Evolutionary conservation across 495 filamentous ascomycete species (phyloP).

Genomic region (Mycothermus thermophilus): DNA sequence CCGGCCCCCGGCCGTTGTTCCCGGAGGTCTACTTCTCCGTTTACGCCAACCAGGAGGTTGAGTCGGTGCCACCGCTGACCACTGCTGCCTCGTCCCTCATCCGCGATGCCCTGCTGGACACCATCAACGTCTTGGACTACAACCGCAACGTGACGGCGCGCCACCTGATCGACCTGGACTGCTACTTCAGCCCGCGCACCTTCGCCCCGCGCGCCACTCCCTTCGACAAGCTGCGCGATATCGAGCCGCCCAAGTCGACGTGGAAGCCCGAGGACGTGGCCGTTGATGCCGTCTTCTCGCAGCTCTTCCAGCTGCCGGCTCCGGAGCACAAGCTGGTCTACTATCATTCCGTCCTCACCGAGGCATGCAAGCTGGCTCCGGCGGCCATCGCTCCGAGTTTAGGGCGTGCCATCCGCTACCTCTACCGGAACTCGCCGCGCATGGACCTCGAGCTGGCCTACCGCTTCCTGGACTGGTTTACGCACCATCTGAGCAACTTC

Average conservation of each 20-base stretch:
- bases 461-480: conserved; percentile 94
- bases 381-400: conserved; percentile 92
- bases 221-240: conserved; percentile 75
- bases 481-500: conserved; percentile 96
- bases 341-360: conserved; percentile 87
- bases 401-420: conserved; percentile 81
- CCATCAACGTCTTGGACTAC: conserved; percentile 85
- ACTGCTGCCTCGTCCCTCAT: conserved; percentile 68
- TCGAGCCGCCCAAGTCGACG: conserved; percentile 52
- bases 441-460: conserved; percentile 79
- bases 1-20: conserved; percentile 64
- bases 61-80: conserved; percentile 70
- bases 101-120: conserved; percentile 78
- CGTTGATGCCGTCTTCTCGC: conserved; percentile 92
- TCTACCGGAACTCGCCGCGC: conserved; percentile 64
- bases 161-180: conserved; percentile 85
- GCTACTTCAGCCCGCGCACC: conserved; percentile 74
- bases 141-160: conserved; percentile 80
- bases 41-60: conserved; percentile 74
- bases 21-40: conserved; percentile 92
- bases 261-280: conserved; percentile 99
- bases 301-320: conserved; percentile 73
- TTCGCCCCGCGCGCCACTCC: conserved; percentile 88
- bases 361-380: conserved; percentile 87
- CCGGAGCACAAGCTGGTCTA: conserved; percentile 93